phyloP scores from a whole-genome alignment of 257 asterid genomes.

The Gentiana straminea region DNA sequence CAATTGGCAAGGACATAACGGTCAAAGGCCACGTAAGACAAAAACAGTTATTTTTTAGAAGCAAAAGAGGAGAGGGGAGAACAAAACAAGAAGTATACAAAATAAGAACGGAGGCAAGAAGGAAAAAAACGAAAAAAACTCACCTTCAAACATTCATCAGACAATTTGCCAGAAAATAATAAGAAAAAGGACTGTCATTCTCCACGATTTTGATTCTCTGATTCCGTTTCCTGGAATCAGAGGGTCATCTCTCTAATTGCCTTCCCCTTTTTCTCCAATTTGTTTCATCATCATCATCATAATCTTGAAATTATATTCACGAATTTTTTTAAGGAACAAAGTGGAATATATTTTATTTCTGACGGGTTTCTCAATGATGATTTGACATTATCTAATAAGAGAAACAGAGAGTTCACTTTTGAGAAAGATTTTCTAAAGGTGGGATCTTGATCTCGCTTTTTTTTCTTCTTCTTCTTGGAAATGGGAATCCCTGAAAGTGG shows the following conservation, averaged over 20 bases:
- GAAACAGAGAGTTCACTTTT: background rate
- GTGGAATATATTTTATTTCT: slow-evolving; percentile 4
- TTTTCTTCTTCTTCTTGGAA: background rate
- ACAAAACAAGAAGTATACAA: no score
- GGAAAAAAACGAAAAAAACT: slow-evolving; percentile 1
- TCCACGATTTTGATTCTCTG: slow-evolving; percentile 42
- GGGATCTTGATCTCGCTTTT: slow-evolving; percentile 10
- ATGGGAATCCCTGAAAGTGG: slow-evolving; percentile 40
- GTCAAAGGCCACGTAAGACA: slow-evolving; percentile 16
- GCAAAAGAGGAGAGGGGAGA: slow-evolving; percentile 13
- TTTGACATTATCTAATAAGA: background rate
- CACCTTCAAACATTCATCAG: background rate
- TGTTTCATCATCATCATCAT: slow-evolving; percentile 1
- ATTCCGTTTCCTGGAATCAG: slow-evolving; percentile 69
- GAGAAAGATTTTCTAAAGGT: slow-evolving; percentile 8
- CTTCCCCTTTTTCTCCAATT: slow-evolving; percentile 16
- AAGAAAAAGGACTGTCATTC: slow-evolving; percentile 14
- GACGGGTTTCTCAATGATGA: slow-evolving; percentile 13
- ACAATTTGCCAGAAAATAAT: slow-evolving; percentile 14
- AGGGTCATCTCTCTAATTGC: slow-evolving; percentile 35
- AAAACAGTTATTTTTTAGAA: slow-evolving; percentile 14
- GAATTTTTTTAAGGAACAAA: slow-evolving; percentile 11
- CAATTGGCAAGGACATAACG: slow-evolving; percentile 11
- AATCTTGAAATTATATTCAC: background rate
- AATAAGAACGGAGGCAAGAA: slow-evolving; percentile 9